Evolutionary conservation across 257 asterid species (phyloP), one percentile per base, ranked within the genome.

Genomic region (Penstemon newberryi): DNA sequence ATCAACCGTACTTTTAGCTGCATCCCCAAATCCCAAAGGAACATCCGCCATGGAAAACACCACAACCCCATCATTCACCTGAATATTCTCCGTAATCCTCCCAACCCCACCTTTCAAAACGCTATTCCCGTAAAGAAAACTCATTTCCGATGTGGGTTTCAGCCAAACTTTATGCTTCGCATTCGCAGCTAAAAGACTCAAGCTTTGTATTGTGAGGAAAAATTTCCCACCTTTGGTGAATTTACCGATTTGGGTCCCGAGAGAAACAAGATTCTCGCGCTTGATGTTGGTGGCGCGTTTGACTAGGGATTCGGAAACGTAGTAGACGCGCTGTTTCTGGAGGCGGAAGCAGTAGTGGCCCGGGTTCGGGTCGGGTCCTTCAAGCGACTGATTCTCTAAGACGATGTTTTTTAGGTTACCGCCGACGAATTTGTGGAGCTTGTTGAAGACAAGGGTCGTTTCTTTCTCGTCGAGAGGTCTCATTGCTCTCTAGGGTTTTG

Each of bases 161-260:
- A 92, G 80, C 97, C 98, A 92, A 2, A 92, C 95, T 70, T 92
- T 92, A 58, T 90, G 97, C 82, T 84, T 88, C 3, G 98, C 86
- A 53, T 93, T 85, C 9, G 94, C 87, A 3, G 95, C 91, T 60
- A 92, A 37, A 37, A 92, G 67, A 47, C 70, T 83, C 77, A 92
- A 67, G 60, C 92, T 54, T 65, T 88, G 97, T 19, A 88, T 80
- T 0, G 97, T 88, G 44, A 90, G 73, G 54, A 81, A 87, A 66
- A 93, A 90, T 7, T 88, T 90, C 0, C 93, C 95, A 3, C 73
- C 65, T 46, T 90, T 84, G 1, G 99, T 93, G 70, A 90, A 87
- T 71, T 90, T 90, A 0, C 96, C 96, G 18, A 93, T 78, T 67
- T 90, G 96, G 47, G 96, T 93, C 0, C 96, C 99, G 33, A 90